Conservation (phyloP, 306 rosid species). For the Trichosanthes cucumerina region DNA sequence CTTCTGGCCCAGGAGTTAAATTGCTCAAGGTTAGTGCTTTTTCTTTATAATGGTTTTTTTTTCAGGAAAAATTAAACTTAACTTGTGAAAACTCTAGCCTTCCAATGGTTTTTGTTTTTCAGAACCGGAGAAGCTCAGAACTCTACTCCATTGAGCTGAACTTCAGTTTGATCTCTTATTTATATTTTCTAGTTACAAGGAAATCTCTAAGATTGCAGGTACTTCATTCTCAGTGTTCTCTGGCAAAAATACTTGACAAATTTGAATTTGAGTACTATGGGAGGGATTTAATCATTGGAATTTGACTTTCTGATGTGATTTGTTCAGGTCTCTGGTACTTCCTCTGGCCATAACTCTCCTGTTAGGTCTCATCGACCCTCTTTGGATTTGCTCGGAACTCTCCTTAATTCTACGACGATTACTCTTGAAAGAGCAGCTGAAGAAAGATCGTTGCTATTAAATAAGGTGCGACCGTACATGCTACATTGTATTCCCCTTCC, state of each 20-base stretch:
- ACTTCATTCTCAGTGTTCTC: conserved; percentile 4
- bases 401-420: conserved; percentile 51
- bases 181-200: conserved; percentile 77
- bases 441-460: conserved; percentile 63
- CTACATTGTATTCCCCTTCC: neutral
- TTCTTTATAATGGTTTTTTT: neutral
- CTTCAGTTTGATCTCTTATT: conserved; percentile 79
- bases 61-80: neutral
- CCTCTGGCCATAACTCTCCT: conserved; percentile 42
- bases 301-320: conserved; percentile 8
- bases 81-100: neutral
- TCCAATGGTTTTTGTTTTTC: conserved; percentile 9
- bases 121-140: conserved; percentile 72
- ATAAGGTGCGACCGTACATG: conserved; percentile 42
- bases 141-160: conserved; percentile 54
- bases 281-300: neutral
- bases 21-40: conserved; percentile 48
- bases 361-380: conserved; percentile 58
- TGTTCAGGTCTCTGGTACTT: conserved; percentile 43
- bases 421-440: conserved; percentile 85
- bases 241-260: neutral
- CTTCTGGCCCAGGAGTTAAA: conserved; percentile 34
- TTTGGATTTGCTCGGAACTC: conserved; percentile 52
- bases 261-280: neutral
- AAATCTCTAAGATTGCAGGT: conserved; percentile 85